Percentiles rank a stretch among this genome's conserved stretches.
phyloP scores from a whole-genome alignment of 108 stramenopile species.

The Nitzschia sp. region DNA sequence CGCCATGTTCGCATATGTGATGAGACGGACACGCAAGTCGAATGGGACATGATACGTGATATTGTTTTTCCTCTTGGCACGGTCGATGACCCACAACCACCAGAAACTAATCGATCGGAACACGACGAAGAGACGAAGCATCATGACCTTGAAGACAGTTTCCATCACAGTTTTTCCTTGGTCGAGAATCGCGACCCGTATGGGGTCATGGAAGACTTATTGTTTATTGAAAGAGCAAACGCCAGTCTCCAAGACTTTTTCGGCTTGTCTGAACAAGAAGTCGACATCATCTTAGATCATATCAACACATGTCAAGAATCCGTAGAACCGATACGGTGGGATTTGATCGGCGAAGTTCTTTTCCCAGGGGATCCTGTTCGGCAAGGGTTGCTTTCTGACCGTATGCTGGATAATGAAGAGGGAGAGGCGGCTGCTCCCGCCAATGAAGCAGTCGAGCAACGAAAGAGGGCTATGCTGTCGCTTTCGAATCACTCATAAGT shows the following conservation, averaged over 20 bases:
- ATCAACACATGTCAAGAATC: not conserved
- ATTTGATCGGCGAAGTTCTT: constrained; percentile 6
- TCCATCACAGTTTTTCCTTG: not conserved
- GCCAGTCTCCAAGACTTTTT: not conserved
- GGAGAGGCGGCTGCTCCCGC: not conserved
- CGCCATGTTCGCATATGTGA: not conserved
- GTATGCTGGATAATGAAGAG: not conserved
- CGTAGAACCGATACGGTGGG: constrained; percentile 5
- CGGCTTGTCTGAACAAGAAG: not conserved
- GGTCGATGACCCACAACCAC: not conserved
- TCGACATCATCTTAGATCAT: constrained; percentile 1
- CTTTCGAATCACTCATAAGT: not conserved
- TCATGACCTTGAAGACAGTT: not conserved
- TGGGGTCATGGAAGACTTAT: not conserved
- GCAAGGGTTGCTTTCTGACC: not conserved
- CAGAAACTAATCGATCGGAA: not conserved
- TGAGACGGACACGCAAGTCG: not conserved
- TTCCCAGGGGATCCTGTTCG: constrained; percentile 3
- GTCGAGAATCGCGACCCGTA: not conserved
- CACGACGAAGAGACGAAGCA: not conserved
- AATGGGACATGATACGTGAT: constrained; percentile 5
- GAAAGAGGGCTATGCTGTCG: not conserved
- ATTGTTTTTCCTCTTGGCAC: constrained; percentile 14
- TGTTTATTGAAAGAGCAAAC: not conserved
- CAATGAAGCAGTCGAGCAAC: not conserved